Base-by-base conservation (phyloP, 352 stramenopile genomes). In the Phytophthora hibernalis region DNA sequence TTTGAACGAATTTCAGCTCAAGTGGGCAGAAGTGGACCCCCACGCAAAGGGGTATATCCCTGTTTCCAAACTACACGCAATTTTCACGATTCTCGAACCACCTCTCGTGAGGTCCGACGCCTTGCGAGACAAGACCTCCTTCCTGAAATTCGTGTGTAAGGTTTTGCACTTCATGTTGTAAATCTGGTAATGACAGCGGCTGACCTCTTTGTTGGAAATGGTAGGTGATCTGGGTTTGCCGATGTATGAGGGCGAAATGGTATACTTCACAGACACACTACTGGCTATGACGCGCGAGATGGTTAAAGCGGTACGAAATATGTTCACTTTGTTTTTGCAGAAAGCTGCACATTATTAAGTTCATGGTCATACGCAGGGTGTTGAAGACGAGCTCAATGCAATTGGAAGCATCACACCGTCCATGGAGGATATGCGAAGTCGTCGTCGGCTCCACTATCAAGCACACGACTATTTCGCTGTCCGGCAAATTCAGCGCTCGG, bases 21-120 rank as follows among this genome's bases (percentile, higher is more conserved):
- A 94, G 47, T 98, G 94, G 94, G 72, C 76, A 1, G 55, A 90
- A 55, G 94, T 96, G 50, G 94, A 98, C 64, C 90, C 87, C 9
- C 73, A 87, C n/a, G 93, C 90, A 4, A 95, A 80, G 3, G 91
- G 85, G 1, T 93, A 91, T 38, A 90, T 98, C 30, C 64, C 76
- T n/a, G 76, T 93, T 5, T 62, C 65, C n/a, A 74, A 94, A 47
- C 59, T 98, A 10, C 61, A 76, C 51, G 54, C 70, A 11, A 80
- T 98, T 11, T 77, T 97, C 48, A 76, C 77, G 26, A 80, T 87
- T 20, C 78, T 97, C 9, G 64, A 91, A 26, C 74, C 82, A 22
- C 92, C 91, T 13, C 83, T 98, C 24, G 90, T 90, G 7, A 79
- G 69, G 24, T 51, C 69, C 1, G 64, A 68, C 5, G 59, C 82